Evolutionary conservation across 2,329 filamentous ascomycete genomes (phyloP).

Genomic region (Diaporthe citrichinensis): DNA sequence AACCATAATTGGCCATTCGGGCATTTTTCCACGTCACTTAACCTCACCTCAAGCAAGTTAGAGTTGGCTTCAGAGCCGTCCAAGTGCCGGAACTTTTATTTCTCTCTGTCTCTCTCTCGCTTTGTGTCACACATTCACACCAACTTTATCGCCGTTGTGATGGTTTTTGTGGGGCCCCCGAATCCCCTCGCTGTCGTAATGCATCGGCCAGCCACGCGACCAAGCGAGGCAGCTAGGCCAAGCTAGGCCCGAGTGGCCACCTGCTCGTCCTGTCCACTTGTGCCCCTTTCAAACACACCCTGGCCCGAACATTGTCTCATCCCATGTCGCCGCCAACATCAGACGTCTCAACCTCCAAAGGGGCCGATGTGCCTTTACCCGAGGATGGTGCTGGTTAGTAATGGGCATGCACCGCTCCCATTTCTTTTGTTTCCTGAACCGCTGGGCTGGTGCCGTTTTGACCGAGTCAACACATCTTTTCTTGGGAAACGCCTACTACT

Average conservation of each 20-base stretch:
- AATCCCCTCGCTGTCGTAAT: neutral
- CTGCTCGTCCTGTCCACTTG: neutral
- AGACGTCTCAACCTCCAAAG: slow-evolving; percentile 39
- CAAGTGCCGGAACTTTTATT: slow-evolving; percentile 21
- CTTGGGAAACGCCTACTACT: neutral
- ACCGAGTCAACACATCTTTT: slow-evolving; percentile 8
- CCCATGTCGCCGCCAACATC: slow-evolving; percentile 34
- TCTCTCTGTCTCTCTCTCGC: neutral
- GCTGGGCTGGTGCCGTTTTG: neutral
- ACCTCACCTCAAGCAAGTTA: neutral
- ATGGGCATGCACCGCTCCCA: neutral
- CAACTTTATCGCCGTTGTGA: neutral
- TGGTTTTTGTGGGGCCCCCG: slow-evolving; percentile 2
- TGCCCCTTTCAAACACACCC: slow-evolving; percentile 34
- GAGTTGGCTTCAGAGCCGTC: slow-evolving; percentile 18
- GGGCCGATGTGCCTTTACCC: neutral
- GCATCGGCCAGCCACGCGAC: neutral
- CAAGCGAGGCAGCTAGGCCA: slow-evolving; percentile 2
- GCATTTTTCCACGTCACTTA: neutral
- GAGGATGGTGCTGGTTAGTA: neutral
- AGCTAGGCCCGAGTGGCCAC: neutral
- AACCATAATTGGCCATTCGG: neutral
- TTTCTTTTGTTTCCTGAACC: slow-evolving; percentile 14
- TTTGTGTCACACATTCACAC: neutral
- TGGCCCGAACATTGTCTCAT: slow-evolving; percentile 35